phyloP scores from a whole-genome alignment of 2,329 filamentous ascomycete species.

The Drechmeria coniospora region DNA sequence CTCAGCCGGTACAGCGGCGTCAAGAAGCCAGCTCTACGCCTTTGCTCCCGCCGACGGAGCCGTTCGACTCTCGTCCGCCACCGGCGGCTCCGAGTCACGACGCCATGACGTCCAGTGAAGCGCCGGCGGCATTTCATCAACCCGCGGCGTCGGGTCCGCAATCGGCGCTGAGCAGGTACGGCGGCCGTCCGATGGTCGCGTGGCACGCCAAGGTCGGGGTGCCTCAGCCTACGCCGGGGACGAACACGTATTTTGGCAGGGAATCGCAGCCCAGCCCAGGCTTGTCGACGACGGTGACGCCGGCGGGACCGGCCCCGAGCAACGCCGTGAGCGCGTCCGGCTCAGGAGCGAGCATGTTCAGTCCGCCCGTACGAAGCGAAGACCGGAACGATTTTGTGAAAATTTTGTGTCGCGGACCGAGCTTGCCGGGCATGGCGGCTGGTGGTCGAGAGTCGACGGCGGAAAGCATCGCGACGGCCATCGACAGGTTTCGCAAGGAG shows the following conservation, averaged over 20 bases:
- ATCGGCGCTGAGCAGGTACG: no score
- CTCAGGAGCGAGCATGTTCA: conserved; percentile 8
- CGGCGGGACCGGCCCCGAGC: neutral
- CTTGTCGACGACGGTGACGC: neutral
- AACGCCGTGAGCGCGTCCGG: neutral
- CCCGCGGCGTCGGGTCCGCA: no score
- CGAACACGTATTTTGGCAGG: conserved; percentile 21
- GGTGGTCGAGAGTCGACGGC: conserved; percentile 4
- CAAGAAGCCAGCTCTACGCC: no score
- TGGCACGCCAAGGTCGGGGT: no score
- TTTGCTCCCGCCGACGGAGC: no score
- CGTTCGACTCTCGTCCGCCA: no score
- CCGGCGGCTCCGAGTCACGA: no score
- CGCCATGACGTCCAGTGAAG: no score
- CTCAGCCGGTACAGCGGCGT: no score
- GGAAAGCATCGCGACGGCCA: conserved; percentile 9
- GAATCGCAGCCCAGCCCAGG: neutral
- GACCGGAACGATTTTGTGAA: conserved; percentile 12
- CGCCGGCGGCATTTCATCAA: no score
- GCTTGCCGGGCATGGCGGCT: neutral
- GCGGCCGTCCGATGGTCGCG: no score
- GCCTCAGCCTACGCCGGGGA: no score
- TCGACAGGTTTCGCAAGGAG: conserved; percentile 12
- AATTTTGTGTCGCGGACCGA: conserved; percentile 2
- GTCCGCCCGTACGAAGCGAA: conserved; percentile 7